A percentile compares a stretch with the other conserved stretches of the same genome.
phyloP scores from a whole-genome alignment of 1,284 basidiomycete genomes.

The Puccinia triticina region DNA sequence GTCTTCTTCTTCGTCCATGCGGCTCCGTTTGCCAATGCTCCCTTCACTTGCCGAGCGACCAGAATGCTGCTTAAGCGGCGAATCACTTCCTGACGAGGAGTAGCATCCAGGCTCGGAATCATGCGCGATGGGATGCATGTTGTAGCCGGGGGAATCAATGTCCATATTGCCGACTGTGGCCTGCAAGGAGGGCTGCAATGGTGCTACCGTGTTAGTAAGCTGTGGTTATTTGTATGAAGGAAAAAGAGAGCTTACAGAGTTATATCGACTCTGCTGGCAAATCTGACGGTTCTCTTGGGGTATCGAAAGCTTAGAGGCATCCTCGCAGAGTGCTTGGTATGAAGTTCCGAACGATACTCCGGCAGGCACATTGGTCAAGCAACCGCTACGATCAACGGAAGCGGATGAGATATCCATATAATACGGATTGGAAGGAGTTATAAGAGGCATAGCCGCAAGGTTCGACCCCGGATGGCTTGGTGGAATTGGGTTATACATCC shows the following conservation, averaged over 20 bases:
- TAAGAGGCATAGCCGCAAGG: not conserved
- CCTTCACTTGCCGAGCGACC: conserved; percentile 16
- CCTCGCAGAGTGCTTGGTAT: conserved; percentile 3
- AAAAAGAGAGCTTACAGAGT: not conserved
- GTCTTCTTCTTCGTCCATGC: conserved; percentile 18
- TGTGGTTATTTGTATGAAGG: not conserved
- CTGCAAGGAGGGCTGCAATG: not conserved
- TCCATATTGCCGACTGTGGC: conserved; percentile 1
- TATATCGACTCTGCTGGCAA: not conserved
- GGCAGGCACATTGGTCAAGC: not conserved
- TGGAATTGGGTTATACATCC: not conserved
- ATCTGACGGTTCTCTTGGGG: not conserved
- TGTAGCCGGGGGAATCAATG: conserved; percentile 14
- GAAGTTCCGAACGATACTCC: not conserved
- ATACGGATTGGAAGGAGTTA: not conserved
- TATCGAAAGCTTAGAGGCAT: not conserved
- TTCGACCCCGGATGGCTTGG: not conserved
- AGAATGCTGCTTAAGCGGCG: not conserved
- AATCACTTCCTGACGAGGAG: not conserved
- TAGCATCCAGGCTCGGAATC: not conserved
- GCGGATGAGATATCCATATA: conserved; percentile 3
- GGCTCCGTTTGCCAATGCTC: not conserved
- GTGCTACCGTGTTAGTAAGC: not conserved
- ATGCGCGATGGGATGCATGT: not conserved
- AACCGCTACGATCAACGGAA: not conserved